These are phyloP conservation scores for Thelonectria olida DNA, from an alignment of 2,329 filamentous ascomycete genomes.

Conservation along the genomic window DNA sequence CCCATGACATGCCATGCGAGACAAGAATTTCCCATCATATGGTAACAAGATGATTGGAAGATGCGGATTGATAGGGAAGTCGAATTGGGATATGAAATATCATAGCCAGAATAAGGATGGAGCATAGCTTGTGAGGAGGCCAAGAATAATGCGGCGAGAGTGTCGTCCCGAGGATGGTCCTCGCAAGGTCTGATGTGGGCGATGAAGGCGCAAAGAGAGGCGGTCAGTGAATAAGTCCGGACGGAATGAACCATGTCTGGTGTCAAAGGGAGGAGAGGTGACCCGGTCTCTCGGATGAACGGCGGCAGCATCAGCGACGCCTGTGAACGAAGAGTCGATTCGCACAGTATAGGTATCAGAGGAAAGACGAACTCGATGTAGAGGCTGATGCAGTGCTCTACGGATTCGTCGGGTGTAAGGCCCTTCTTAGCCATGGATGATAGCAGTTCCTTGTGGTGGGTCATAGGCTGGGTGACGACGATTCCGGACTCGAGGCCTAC, in stretches of 20 bases:
- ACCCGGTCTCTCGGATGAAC: background rate
- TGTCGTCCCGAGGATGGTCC: conserved; percentile 2
- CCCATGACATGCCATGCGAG: conserved; percentile 9
- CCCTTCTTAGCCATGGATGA: background rate
- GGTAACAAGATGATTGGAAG: conserved; percentile 14
- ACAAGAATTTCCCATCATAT: conserved; percentile 3
- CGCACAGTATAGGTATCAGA: conserved; percentile 2
- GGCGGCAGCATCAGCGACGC: background rate
- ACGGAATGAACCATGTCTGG: background rate
- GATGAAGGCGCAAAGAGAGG: conserved; percentile 3
- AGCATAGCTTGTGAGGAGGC: conserved; percentile 5
- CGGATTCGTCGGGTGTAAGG: background rate
- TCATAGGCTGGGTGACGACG: background rate
- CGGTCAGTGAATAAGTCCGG: conserved; percentile 7
- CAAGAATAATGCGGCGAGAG: background rate
- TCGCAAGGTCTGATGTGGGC: conserved; percentile 11
- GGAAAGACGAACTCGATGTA: conserved; percentile 9
- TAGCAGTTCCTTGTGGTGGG: background rate
- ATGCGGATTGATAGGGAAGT: conserved; percentile 7
- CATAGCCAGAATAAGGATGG: background rate
- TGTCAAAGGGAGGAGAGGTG: background rate
- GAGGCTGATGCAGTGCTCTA: conserved; percentile 3
- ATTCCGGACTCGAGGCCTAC: background rate
- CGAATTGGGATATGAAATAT: conserved; percentile 3
- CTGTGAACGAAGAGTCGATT: conserved; percentile 9